Evolutionary conservation across 495 filamentous ascomycete species (phyloP), one percentile per base, ranked within the genome.

Genomic region (Tetracladium setigerum): DNA sequence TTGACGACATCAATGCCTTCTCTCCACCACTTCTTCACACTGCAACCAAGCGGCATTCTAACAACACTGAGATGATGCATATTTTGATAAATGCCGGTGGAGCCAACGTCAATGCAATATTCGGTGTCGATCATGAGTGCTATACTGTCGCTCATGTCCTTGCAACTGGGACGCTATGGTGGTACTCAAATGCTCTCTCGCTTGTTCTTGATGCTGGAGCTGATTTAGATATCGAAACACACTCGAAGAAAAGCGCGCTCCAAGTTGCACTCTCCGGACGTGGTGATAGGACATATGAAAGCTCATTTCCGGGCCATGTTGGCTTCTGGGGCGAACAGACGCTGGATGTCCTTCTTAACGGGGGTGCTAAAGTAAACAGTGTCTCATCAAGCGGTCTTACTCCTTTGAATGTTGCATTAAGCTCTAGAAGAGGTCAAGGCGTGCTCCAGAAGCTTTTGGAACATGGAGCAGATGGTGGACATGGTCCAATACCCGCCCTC

Each of bases 61-160:
- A 67, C 0, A 73, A 71, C 48, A 57, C 72, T 40, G 62, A 68
- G 8, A 54, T 70, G 1, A 52, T 72, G 13, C 56, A 62, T 16
- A 38, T 71, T 6, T 53, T 73, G 13, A 62, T 72, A 5, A 63
- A 68, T 35, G 55, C 50, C 10, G 60, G 56, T 41, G 44, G 50
- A 11, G 63, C 62, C 3, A 51, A 72, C 44, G 56, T 65, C 9
- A 60, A 63, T 42, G 45, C 37, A 15, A 33, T 13, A 33, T 17
- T 27, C 14, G 22, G 1, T 1, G 22, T 3, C 3, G 22, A 27
- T 7, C 3, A 27, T 3, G 22, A 7, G 7, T 27, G 3, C 3
- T 17, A 11, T 10, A 59, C 50, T 19, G 49, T 62, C n/a, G 55
- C 71, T 3, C 67, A 68, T 47, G 35, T 46, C 13, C 47, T 71